Evolutionary conservation across 306 rosid genomes (phyloP).

Genomic region (Begonia masoniana): DNA sequence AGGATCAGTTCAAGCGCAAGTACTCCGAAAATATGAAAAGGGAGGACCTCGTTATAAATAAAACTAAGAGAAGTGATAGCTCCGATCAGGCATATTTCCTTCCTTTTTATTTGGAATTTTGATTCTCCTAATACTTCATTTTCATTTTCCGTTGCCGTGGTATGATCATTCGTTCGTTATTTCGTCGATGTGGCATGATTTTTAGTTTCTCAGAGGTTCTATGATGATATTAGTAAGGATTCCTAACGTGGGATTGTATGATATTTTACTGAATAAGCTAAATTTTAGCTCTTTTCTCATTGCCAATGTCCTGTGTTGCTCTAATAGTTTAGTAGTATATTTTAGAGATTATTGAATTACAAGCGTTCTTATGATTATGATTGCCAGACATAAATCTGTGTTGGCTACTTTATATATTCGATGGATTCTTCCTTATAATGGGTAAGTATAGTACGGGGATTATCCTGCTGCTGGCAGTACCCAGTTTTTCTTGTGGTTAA

Average conservation of each 20-base stretch:
- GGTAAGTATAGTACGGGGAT: no score
- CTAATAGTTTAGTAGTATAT: no score
- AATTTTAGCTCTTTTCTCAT: no score
- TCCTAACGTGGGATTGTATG: not conserved
- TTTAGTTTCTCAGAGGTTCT: not conserved
- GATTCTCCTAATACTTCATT: not conserved
- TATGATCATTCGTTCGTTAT: not conserved
- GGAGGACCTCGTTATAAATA: slow-evolving; percentile 36
- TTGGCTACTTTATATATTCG: no score
- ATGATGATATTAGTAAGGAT: not conserved
- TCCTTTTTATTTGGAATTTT: not conserved
- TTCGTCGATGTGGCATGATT: not conserved
- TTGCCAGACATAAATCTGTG: no score
- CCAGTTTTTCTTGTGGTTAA: no score
- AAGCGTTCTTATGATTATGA: no score
- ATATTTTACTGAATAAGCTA: not conserved
- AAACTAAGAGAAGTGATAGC: not conserved
- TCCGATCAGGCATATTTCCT: not conserved
- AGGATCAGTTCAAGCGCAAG: slow-evolving; percentile 21
- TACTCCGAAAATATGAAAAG: slow-evolving; percentile 41
- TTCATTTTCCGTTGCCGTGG: not conserved
- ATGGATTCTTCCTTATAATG: no score
- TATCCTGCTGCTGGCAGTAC: no score
- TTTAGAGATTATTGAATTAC: no score
- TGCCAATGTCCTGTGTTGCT: no score